Percentiles rank a stretch among this genome's conserved stretches.
Conservation (phyloP, 2,329 filamentous ascomycete species). For the Hypoxylon sp. region DNA sequence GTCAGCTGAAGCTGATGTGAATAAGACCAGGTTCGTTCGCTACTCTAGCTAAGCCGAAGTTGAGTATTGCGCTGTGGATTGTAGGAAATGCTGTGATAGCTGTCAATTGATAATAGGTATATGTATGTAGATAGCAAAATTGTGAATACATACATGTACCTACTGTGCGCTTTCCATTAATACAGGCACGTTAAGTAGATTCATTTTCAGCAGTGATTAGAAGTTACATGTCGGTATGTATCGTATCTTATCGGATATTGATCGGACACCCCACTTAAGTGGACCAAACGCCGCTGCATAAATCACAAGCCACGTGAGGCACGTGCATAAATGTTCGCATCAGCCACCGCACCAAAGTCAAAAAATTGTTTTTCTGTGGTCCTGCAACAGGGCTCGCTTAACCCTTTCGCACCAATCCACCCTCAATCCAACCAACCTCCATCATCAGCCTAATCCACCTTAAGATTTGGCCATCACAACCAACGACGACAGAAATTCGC, state of each 20-base stretch:
- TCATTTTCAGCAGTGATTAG: not conserved
- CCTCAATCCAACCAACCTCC: constrained; percentile 39
- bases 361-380: constrained; percentile 49
- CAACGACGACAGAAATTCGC: constrained; percentile 59
- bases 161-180: not conserved
- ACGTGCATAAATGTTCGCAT: constrained; percentile 2
- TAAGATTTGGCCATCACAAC: constrained; percentile 54
- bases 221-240: not conserved
- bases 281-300: not conserved
- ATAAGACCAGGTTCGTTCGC: not conserved
- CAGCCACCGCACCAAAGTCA: constrained; percentile 40
- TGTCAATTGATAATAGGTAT: not conserved
- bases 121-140: not conserved
- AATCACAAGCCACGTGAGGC: constrained; percentile 31
- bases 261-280: constrained; percentile 1
- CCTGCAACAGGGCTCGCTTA: constrained; percentile 52
- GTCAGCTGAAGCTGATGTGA: not conserved
- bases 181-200: not conserved
- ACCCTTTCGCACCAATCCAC: constrained; percentile 50
- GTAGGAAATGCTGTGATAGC: not conserved
- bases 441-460: constrained; percentile 50
- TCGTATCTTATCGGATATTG: constrained; percentile 9
- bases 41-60: not conserved
- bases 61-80: not conserved
- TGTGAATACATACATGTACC: not conserved